Evolutionary conservation across 495 filamentous ascomycete genomes (phyloP), one percentile per base, ranked within the genome.

Genomic region (Trichoderma orchidacearum): DNA sequence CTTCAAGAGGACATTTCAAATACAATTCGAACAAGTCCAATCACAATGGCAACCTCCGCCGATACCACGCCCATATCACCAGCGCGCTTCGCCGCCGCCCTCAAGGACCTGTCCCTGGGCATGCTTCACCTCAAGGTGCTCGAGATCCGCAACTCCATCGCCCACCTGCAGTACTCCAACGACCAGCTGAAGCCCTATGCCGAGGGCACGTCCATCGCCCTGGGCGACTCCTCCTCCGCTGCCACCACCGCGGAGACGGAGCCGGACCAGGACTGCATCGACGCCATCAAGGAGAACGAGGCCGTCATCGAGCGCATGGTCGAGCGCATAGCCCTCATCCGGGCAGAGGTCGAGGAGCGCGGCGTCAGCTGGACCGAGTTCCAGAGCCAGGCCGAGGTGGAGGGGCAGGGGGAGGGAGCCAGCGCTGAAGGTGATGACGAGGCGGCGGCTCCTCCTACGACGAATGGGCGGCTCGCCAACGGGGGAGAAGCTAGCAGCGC

Each of bases 111-210:
- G 27, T 78, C 87, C 34, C 70, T 91, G 63, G 77, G 79, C 57
- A 72, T 76, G 38, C 79, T 96, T 38, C 85, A 90, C 72, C 71
- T 81, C 68, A 95, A 95, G 75, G 82, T 83, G 60, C 77, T 82
- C 60, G 90, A 95, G 66, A 74, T 96, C 36, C 82, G 79, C 65
- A 95, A 94, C 75, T 83, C 78, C 54, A 88, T 93, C 66, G 74
- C 80, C 8, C 90, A 95, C 66, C 85, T 96, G 21, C 75, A 82
- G 56, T 81, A 82, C 69, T 90, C 85, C 25, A 95, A 95, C 70
- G 72, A 75, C 52, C 81, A 92, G 68, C 73, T 92, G 35, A 71
- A 75, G 32, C 76, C 78, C 13, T 91, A 80, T 63, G 80, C 80
- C 41, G 64, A 70, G 8, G 72, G 70, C 29, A 60, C 48, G 13